These are phyloP conservation scores for Malus sylvestris DNA, from an alignment of 306 rosid genomes.

Conservation along the genomic window DNA sequence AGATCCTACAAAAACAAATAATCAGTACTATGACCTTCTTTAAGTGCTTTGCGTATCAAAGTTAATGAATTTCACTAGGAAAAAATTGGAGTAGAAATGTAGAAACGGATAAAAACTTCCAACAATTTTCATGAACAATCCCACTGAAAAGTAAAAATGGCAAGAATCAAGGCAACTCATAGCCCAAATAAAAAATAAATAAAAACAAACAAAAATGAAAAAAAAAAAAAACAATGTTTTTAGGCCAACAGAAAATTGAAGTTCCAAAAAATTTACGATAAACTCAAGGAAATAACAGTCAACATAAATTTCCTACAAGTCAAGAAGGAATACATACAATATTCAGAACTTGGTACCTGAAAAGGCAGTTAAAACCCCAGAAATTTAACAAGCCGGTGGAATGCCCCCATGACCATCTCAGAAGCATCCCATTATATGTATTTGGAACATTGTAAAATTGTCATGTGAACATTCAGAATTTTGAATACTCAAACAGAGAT, in stretches of 20 bases:
- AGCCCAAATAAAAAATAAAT: too few relatives aligned
- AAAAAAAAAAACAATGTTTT: not conserved
- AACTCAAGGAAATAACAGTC: not conserved
- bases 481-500: too few relatives aligned
- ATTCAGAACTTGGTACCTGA: constrained; percentile 36
- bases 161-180: not conserved
- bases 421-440: too few relatives aligned
- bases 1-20: constrained; percentile 12
- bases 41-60: not conserved
- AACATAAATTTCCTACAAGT: not conserved
- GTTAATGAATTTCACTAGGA: not conserved
- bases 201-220: not conserved
- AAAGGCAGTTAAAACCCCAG: not conserved
- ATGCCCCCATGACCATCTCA: too few relatives aligned
- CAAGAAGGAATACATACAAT: not conserved
- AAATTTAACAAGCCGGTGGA: too few relatives aligned
- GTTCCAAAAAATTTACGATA: not conserved
- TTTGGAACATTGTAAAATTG: too few relatives aligned
- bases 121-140: not conserved
- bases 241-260: constrained; percentile 9
- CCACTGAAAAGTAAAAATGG: not conserved
- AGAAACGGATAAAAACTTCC: not conserved
- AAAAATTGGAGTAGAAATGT: not conserved
- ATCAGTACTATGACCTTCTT: constrained; percentile 2
- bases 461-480: too few relatives aligned